These are phyloP conservation scores for Fusarium agapanthi DNA, from an alignment of 2,329 filamentous ascomycete genomes.

Conservation along the genomic window DNA sequence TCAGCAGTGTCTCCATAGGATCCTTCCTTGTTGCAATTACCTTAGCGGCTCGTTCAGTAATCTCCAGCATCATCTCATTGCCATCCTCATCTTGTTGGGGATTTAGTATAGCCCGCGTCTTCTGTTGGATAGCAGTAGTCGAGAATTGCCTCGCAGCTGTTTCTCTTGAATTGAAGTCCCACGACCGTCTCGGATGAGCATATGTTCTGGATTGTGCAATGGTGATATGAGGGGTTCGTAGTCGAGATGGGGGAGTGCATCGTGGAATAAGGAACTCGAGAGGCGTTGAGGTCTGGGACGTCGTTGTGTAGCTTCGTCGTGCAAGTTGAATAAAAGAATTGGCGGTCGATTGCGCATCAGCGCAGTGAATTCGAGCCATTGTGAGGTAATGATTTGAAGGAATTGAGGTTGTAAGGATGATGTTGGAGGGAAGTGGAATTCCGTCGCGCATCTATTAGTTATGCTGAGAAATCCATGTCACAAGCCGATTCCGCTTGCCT, in stretches of 20 bases:
- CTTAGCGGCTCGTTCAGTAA: slow-evolving; percentile 83
- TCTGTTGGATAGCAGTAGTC: slow-evolving; percentile 46
- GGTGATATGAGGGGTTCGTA: background rate
- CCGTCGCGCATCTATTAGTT: slow-evolving; percentile 15
- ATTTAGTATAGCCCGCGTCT: slow-evolving; percentile 69
- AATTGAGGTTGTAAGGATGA: slow-evolving; percentile 8
- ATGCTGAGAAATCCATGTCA: slow-evolving; percentile 43
- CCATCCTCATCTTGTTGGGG: slow-evolving; percentile 84
- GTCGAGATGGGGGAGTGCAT: slow-evolving; percentile 25
- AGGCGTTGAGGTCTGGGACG: slow-evolving; percentile 38
- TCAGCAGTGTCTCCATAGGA: slow-evolving; percentile 4
- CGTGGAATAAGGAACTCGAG: slow-evolving; percentile 54
- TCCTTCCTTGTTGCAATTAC: slow-evolving; percentile 54
- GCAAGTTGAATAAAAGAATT: slow-evolving; percentile 54
- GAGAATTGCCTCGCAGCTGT: slow-evolving; percentile 47
- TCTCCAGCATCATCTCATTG: slow-evolving; percentile 82
- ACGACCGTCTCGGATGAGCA: background rate
- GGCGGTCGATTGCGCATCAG: slow-evolving; percentile 50
- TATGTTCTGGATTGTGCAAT: background rate
- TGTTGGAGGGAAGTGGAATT: slow-evolving; percentile 20
- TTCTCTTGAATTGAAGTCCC: slow-evolving; percentile 4
- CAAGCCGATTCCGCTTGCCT: slow-evolving; percentile 33
- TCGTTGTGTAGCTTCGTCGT: slow-evolving; percentile 46
- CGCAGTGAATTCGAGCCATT: slow-evolving; percentile 52
- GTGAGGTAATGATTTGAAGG: background rate